Conservation (phyloP, 345 rosid species). For the Citrus inodora region DNA sequence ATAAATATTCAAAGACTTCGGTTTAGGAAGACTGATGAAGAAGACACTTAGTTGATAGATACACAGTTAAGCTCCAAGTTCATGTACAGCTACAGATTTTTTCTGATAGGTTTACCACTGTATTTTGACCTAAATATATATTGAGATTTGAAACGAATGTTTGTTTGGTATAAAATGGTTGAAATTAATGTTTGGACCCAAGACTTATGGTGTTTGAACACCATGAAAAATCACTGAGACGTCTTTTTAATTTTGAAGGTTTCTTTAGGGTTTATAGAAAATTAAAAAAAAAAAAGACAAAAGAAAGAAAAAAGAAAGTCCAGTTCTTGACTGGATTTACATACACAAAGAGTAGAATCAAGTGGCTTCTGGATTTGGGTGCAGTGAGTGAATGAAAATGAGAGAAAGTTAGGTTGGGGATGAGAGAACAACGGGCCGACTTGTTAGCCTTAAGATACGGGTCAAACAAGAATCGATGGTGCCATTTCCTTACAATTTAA, state of each 20-base stretch:
- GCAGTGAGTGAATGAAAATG: conserved; percentile 10
- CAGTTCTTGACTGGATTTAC: conserved; percentile 13
- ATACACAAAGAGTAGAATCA: conserved; percentile 9
- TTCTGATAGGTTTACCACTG: background rate
- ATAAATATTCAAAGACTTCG: background rate
- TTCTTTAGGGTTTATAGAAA: conserved; percentile 1
- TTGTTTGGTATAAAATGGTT: conserved; percentile 36
- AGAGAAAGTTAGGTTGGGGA: conserved; percentile 32
- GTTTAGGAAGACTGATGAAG: background rate
- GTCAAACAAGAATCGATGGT: conserved; percentile 74
- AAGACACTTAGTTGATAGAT: conserved; percentile 6
- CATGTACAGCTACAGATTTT: conserved; percentile 14
- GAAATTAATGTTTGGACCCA: conserved; percentile 15
- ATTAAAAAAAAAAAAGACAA: background rate
- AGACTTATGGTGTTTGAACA: conserved; percentile 12
- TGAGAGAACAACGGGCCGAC: conserved; percentile 58
- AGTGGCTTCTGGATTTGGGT: conserved; percentile 23
- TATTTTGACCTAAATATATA: conserved; percentile 6
- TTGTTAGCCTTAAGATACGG: conserved; percentile 59
- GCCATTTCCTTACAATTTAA: conserved; percentile 50
- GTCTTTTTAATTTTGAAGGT: background rate
- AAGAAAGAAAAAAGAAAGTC: background rate
- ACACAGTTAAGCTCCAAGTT: conserved; percentile 10
- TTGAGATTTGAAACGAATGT: conserved; percentile 36
- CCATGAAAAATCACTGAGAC: conserved; percentile 4